These are phyloP conservation scores for Talaromyces adpressus DNA, from an alignment of 495 filamentous ascomycete genomes.

Conservation along the genomic window DNA sequence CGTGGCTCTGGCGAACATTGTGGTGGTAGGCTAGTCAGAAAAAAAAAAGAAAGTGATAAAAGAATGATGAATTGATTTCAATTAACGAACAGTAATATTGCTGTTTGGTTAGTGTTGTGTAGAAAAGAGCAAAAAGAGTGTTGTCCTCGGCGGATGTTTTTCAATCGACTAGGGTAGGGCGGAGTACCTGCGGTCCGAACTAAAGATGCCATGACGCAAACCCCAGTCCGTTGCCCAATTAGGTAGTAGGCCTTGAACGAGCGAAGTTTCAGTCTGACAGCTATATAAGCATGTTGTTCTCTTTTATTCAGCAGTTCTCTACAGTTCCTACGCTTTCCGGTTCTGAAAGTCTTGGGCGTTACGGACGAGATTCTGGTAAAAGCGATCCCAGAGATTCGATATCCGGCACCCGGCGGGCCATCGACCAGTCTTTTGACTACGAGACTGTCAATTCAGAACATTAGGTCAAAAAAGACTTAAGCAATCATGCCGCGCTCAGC, in stretches of 20 bases:
- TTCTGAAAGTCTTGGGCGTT: too few relatives aligned
- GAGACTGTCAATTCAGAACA: background rate
- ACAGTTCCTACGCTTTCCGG: too few relatives aligned
- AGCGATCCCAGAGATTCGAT: too few relatives aligned
- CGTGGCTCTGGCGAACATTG: conserved; percentile 43
- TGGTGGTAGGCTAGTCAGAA: conserved; percentile 14
- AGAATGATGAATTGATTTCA: background rate
- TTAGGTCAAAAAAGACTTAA: background rate
- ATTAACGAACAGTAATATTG: background rate
- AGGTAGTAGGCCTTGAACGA: background rate
- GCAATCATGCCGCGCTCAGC: background rate
- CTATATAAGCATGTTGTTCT: too few relatives aligned
- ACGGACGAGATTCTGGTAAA: too few relatives aligned
- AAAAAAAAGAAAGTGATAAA: background rate
- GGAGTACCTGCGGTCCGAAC: background rate
- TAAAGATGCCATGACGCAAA: conserved; percentile 2
- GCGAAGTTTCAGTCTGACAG: too few relatives aligned
- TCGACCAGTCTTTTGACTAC: background rate
- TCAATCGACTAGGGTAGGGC: background rate
- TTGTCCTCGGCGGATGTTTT: background rate
- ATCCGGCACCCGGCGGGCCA: background rate
- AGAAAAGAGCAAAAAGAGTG: conserved; percentile 8
- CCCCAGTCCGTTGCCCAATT: background rate
- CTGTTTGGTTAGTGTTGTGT: background rate
- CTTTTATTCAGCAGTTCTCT: too few relatives aligned